These are phyloP conservation scores for Quillaja saponaria DNA, from an alignment of 306 rosid genomes.

Conservation along the genomic window DNA sequence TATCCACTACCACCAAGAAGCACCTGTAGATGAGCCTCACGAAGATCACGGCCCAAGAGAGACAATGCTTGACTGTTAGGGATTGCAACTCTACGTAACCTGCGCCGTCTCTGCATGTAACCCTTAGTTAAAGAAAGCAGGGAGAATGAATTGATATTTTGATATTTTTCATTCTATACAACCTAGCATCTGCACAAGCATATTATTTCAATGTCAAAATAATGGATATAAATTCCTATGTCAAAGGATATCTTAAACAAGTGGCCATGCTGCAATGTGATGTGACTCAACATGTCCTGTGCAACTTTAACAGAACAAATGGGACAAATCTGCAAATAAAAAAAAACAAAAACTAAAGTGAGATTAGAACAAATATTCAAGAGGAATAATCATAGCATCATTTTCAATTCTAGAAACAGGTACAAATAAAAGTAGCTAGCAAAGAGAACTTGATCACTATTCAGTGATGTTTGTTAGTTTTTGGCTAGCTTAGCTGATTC, in stretches of 20 bases:
- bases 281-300: slow-evolving; percentile 87
- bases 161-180: background rate
- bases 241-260: slow-evolving; percentile 91
- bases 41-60: slow-evolving; percentile 90
- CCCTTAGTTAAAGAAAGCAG: slow-evolving; percentile 62
- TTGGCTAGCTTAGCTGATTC: too few relatives aligned
- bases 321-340: slow-evolving; percentile 79
- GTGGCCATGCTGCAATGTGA: slow-evolving; percentile 90
- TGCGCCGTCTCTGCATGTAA: slow-evolving; percentile 86
- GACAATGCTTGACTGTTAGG: slow-evolving; percentile 78
- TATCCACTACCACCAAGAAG: slow-evolving; percentile 75
- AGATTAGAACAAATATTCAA: slow-evolving; percentile 1
- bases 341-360: background rate
- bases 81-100: slow-evolving; percentile 76
- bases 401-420: slow-evolving; percentile 13
- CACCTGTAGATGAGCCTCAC: slow-evolving; percentile 95
- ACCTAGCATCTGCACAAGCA: slow-evolving; percentile 3
- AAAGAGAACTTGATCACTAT: slow-evolving; percentile 4
- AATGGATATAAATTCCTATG: background rate
- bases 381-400: slow-evolving; percentile 31
- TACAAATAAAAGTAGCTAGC: slow-evolving; percentile 2
- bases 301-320: slow-evolving; percentile 89
- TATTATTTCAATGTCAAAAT: slow-evolving; percentile 12
- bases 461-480: slow-evolving; percentile 18
- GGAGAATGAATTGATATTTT: slow-evolving; percentile 2